phyloP scores from a whole-genome alignment of 441 rosid genomes.

The Rhodomyrtus psidioides region DNA sequence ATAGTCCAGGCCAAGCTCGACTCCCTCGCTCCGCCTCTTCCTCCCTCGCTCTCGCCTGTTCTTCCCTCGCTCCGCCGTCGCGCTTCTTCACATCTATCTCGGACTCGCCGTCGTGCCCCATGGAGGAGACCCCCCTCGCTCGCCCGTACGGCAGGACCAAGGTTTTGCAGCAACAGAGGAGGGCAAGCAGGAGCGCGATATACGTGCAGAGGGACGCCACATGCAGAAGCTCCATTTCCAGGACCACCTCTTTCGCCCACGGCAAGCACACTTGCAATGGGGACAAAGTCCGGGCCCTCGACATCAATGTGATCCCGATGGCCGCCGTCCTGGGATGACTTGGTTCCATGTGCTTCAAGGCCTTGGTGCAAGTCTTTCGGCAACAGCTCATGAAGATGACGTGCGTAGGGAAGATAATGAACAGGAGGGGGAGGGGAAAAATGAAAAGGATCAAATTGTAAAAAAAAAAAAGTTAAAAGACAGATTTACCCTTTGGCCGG shows the following conservation, averaged over 20 bases:
- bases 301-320: conserved; percentile 43
- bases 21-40: too few relatives aligned
- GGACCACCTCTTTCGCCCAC: conserved; percentile 49
- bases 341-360: conserved; percentile 43
- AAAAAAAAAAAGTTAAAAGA: too few relatives aligned
- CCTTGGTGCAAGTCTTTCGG: background rate
- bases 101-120: background rate
- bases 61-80: background rate
- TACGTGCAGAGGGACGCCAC: conserved; percentile 45
- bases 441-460: too few relatives aligned
- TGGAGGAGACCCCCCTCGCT: background rate
- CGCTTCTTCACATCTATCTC: background rate
- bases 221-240: conserved; percentile 78
- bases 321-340: conserved; percentile 39
- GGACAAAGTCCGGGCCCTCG: conserved; percentile 44
- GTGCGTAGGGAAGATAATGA: too few relatives aligned
- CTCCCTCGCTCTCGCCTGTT: conserved; percentile 9
- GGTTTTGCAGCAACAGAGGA: conserved; percentile 36
- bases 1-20: too few relatives aligned
- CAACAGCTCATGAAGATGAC: too few relatives aligned
- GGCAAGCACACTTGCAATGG: conserved; percentile 64
- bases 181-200: conserved; percentile 16
- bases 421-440: too few relatives aligned
- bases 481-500: too few relatives aligned
- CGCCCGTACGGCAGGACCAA: conserved; percentile 24